phyloP scores from a whole-genome alignment of 768 basidiomycete species.

The Trametes cubensis region DNA sequence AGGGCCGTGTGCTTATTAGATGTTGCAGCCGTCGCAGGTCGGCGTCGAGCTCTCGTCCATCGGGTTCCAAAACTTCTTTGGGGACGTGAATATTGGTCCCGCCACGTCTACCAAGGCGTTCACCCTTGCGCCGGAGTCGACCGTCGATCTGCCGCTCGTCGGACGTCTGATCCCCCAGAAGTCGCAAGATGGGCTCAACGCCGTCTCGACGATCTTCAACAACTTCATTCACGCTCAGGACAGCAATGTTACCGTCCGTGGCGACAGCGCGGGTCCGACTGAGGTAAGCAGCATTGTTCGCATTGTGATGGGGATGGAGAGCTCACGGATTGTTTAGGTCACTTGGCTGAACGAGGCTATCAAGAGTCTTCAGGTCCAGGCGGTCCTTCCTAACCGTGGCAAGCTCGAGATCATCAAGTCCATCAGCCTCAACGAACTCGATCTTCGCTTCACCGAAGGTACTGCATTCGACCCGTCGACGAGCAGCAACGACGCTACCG shows the following conservation, averaged over 20 bases:
- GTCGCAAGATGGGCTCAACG: constrained; percentile 51
- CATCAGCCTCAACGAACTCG: constrained; percentile 60
- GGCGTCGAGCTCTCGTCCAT: constrained; percentile 66
- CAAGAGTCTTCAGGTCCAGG: constrained; percentile 57
- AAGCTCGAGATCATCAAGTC: constrained; percentile 63
- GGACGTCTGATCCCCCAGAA: constrained; percentile 70
- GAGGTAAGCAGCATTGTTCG: constrained; percentile 44
- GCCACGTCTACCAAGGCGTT: constrained; percentile 53
- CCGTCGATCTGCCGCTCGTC: constrained; percentile 52
- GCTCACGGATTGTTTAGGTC: constrained; percentile 42
- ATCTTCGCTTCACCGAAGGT: constrained; percentile 58
- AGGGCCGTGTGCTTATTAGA: neutral
- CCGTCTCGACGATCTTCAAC: constrained; percentile 69
- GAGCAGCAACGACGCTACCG: constrained; percentile 60
- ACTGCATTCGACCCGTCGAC: constrained; percentile 61
- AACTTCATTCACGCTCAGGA: constrained; percentile 70
- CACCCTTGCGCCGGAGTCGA: constrained; percentile 56
- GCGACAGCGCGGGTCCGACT: constrained; percentile 57
- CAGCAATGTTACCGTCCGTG: constrained; percentile 60
- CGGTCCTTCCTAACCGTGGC: constrained; percentile 66
- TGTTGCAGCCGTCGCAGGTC: constrained; percentile 67
- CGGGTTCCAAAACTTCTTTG: constrained; percentile 60
- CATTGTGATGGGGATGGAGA: neutral
- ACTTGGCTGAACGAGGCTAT: constrained; percentile 77
- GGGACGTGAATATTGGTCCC: constrained; percentile 58